Conservation (phyloP, 164 flowering plant genomes). For the Tetracentron sinense region DNA sequence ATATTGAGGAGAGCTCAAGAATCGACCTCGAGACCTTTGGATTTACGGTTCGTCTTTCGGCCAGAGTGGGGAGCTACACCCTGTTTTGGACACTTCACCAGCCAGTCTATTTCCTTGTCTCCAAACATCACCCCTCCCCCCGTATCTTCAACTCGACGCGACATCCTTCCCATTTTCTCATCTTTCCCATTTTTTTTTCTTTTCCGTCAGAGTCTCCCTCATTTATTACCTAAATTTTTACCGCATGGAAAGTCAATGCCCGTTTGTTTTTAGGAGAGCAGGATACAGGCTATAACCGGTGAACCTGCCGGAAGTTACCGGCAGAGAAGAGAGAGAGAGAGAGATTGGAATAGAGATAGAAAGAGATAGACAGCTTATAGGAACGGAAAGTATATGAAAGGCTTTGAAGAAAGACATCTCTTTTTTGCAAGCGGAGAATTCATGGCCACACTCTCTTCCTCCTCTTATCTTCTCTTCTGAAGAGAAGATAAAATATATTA, state of each 20-base stretch:
- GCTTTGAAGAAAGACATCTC: conserved; percentile 22
- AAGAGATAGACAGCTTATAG: conserved; percentile 5
- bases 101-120: conserved; percentile 5
- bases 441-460: conserved; percentile 47
- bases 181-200: neutral
- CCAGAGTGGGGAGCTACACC: too few species aligned
- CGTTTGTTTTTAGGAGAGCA: neutral
- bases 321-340: conserved; percentile 4
- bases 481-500: neutral
- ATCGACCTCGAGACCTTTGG: too few species aligned
- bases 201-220: neutral
- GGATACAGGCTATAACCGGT: conserved; percentile 4
- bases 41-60: too few species aligned
- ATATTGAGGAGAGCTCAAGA: too few species aligned
- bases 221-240: neutral
- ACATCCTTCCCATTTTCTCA: neutral
- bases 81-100: neutral
- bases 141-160: conserved; percentile 9
- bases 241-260: too few species aligned
- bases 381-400: conserved; percentile 25
- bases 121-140: neutral
- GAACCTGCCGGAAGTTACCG: neutral
- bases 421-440: conserved; percentile 34
- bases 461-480: conserved; percentile 34
- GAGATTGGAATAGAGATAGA: neutral